Evolutionary conservation across 2,329 filamentous ascomycete genomes (phyloP).

Genomic region (Parafenestella ontariensis): DNA sequence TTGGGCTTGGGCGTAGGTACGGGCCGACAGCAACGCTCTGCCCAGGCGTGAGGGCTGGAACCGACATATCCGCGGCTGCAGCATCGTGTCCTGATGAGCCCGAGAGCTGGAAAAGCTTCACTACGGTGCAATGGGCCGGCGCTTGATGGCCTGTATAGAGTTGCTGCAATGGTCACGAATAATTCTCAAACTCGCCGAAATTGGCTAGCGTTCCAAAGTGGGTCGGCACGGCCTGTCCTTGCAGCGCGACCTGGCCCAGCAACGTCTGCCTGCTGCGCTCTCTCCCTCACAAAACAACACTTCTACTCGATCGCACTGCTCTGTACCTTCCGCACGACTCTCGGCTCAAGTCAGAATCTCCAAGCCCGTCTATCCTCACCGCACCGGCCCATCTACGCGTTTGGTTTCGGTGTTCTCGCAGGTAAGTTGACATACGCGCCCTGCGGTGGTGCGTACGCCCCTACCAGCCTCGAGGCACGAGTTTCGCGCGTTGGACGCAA

Average conservation of each 20-base stretch:
- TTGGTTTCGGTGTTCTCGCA: constrained; percentile 20
- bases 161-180: constrained; percentile 29
- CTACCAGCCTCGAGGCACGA: constrained; percentile 35
- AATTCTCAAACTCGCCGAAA: constrained; percentile 41
- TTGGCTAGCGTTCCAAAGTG: constrained; percentile 27
- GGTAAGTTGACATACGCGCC: constrained; percentile 43
- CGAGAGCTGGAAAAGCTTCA: constrained; percentile 19
- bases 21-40: constrained; percentile 55
- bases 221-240: constrained; percentile 13
- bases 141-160: constrained; percentile 25
- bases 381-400: constrained; percentile 31
- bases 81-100: constrained; percentile 56
- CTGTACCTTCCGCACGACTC: constrained; percentile 16
- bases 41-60: constrained; percentile 58
- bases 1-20: constrained; percentile 60
- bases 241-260: constrained; percentile 23
- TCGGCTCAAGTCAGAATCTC: constrained; percentile 3
- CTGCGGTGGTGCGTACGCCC: constrained; percentile 38
- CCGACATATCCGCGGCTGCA: constrained; percentile 70
- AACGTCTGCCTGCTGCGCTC: constrained; percentile 18
- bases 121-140: constrained; percentile 28
- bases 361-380: neutral
- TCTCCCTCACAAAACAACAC: constrained; percentile 25
- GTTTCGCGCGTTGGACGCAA: constrained; percentile 37
- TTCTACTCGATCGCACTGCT: constrained; percentile 10